Evolutionary conservation across 441 rosid genomes (phyloP).

Genomic region (Dalechampia spathulata): DNA sequence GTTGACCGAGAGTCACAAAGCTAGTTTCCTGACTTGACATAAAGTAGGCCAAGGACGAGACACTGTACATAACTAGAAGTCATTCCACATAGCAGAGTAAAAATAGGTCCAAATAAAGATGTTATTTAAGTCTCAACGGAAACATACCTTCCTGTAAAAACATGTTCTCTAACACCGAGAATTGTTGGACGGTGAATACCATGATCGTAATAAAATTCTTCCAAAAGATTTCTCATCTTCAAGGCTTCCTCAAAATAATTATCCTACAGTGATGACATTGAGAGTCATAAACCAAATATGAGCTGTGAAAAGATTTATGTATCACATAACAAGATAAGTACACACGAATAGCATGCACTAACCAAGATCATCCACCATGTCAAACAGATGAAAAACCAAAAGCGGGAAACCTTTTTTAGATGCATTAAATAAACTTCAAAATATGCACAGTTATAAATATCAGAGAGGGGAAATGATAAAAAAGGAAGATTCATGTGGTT

Average conservation of each 20-base stretch:
- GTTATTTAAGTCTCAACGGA: constrained; percentile 9
- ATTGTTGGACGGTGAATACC: constrained; percentile 90
- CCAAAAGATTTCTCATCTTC: constrained; percentile 96
- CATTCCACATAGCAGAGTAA: constrained; percentile 10
- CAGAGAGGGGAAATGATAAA: no score
- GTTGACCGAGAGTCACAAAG: constrained; percentile 97
- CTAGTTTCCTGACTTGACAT: constrained; percentile 98
- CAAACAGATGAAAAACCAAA: no score
- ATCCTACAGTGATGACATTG: constrained; percentile 41
- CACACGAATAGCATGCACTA: no score
- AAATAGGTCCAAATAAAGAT: background rate
- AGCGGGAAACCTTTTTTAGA: no score
- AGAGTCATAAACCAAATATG: background rate
- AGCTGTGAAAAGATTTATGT: background rate
- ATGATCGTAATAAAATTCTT: constrained; percentile 76
- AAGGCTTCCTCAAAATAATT: constrained; percentile 99
- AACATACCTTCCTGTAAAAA: constrained; percentile 90
- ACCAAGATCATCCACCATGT: no score
- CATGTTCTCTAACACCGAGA: constrained; percentile 98
- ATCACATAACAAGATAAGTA: no score
- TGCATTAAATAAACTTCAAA: no score
- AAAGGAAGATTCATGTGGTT: no score
- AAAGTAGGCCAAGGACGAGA: constrained; percentile 91
- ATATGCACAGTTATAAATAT: no score
- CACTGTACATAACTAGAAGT: constrained; percentile 53